Percentiles rank a stretch among this genome's conserved stretches.
These are phyloP conservation scores for Emericellopsis terricola DNA, from an alignment of 495 filamentous ascomycete species.

Conservation along the genomic window DNA sequence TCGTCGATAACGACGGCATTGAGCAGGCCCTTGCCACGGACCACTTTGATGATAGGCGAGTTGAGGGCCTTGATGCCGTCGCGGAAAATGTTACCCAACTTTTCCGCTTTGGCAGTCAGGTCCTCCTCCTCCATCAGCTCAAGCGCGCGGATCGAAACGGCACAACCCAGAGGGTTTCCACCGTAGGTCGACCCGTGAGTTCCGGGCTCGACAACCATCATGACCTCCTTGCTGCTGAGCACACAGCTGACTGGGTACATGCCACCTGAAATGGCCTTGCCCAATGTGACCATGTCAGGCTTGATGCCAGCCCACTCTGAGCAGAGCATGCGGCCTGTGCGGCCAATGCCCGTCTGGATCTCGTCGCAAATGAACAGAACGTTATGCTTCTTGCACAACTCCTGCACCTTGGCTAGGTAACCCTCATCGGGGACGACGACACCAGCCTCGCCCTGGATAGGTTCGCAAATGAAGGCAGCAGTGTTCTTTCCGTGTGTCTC, in stretches of 20 bases:
- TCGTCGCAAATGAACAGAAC: conserved; percentile 93
- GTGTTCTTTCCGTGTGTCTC: conserved; percentile 66
- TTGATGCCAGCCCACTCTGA: conserved; percentile 88
- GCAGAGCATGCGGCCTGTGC: conserved; percentile 86
- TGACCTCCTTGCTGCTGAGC: conserved; percentile 73
- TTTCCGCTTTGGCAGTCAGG: conserved; percentile 65
- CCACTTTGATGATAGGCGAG: conserved; percentile 59
- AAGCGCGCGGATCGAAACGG: conserved; percentile 89
- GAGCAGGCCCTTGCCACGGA: conserved; percentile 85
- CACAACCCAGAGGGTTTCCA: conserved; percentile 92
- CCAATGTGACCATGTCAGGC: conserved; percentile 84
- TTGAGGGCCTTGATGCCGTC: conserved; percentile 49
- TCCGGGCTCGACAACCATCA: conserved; percentile 93
- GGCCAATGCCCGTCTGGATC: conserved; percentile 93
- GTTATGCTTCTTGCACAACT: conserved; percentile 83
- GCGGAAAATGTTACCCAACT: conserved; percentile 70
- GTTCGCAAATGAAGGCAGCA: conserved; percentile 89
- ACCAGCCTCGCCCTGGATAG: conserved; percentile 95
- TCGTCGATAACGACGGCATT: conserved; percentile 98
- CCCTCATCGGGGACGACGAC: conserved; percentile 88
- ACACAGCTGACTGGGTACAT: conserved; percentile 98
- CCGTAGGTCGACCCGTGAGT: conserved; percentile 96
- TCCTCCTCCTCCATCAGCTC: conserved; percentile 86
- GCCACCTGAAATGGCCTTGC: conserved; percentile 94
- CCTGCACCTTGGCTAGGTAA: conserved; percentile 68